Conservation (phyloP, 495 filamentous ascomycete species). For the Penicillium macrosclerotiorum region DNA sequence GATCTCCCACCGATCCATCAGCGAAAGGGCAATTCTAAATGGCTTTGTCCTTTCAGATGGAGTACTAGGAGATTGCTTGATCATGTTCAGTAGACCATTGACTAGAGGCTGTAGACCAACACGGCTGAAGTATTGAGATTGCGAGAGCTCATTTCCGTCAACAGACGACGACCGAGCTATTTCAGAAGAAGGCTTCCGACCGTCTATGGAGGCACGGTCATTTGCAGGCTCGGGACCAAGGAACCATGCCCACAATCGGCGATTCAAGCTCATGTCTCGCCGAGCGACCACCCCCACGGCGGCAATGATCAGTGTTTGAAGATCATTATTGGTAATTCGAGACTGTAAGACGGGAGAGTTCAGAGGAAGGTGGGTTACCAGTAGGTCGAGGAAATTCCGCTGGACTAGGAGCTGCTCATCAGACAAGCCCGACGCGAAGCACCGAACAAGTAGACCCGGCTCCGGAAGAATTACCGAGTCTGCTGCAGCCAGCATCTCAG, state of each 20-base stretch:
- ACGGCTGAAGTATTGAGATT: conserved; percentile 71
- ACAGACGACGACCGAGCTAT: conserved; percentile 43
- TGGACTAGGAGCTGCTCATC: conserved; percentile 92
- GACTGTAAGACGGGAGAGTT: conserved; percentile 78
- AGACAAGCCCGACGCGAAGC: conserved; percentile 83
- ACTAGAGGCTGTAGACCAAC: conserved; percentile 74
- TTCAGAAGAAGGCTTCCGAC: conserved; percentile 46
- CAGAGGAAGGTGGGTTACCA: conserved; percentile 90
- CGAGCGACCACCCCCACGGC: conserved; percentile 81
- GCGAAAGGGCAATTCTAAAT: conserved; percentile 84
- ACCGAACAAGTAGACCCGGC: conserved; percentile 83
- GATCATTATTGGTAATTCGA: conserved; percentile 65
- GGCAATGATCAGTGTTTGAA: conserved; percentile 76
- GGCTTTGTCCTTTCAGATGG: conserved; percentile 77
- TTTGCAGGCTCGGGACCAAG: conserved; percentile 72
- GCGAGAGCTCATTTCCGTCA: conserved; percentile 41
- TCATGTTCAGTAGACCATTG: conserved; percentile 72
- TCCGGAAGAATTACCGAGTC: conserved; percentile 87
- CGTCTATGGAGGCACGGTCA: conserved; percentile 45
- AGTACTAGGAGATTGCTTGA: conserved; percentile 52
- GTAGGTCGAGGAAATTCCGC: conserved; percentile 86
- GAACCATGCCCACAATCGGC: conserved; percentile 95
- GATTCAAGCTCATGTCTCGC: conserved; percentile 94
- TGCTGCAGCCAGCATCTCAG: conserved; percentile 45
- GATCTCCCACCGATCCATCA: conserved; percentile 98